Conservation (phyloP, 2,329 filamentous ascomycete species). For the Penicillium sp. region DNA sequence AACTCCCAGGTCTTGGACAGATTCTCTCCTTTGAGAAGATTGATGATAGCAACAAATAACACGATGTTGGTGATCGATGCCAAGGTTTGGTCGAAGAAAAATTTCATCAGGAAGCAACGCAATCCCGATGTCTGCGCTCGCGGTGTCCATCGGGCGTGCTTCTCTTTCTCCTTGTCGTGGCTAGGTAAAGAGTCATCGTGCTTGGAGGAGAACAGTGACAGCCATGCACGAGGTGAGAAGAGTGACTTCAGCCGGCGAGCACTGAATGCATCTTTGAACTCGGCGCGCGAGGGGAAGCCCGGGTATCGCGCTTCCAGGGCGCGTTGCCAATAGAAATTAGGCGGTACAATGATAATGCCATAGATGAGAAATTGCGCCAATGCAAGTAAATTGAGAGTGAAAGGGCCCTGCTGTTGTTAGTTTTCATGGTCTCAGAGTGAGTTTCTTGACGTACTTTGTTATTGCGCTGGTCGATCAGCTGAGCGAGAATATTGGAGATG, state of each 20-base stretch:
- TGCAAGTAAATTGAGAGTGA: conserved; percentile 65
- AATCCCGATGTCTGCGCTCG: conserved; percentile 41
- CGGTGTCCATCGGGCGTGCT: conserved; percentile 15
- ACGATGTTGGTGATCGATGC: conserved; percentile 59
- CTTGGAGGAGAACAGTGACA: conserved; percentile 5
- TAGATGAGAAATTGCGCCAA: conserved; percentile 78
- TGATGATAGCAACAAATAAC: conserved; percentile 59
- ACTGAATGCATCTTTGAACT: conserved; percentile 17
- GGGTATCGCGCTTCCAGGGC: conserved; percentile 76
- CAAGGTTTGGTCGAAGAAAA: conserved; percentile 59
- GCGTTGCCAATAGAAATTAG: conserved; percentile 85
- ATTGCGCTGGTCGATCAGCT: conserved; percentile 40
- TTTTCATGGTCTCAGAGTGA: background rate
- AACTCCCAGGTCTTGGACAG: conserved; percentile 30
- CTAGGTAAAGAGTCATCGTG: conserved; percentile 17
- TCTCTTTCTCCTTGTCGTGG: conserved; percentile 25
- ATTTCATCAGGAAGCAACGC: conserved; percentile 54
- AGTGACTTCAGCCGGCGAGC: conserved; percentile 8
- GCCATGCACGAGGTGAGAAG: conserved; percentile 13
- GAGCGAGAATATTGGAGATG: conserved; percentile 40
- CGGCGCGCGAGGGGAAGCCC: conserved; percentile 51
- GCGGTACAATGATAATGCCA: conserved; percentile 71
- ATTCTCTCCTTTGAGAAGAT: conserved; percentile 39
- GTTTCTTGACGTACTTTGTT: conserved; percentile 29
- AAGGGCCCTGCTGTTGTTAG: conserved; percentile 51